Evolutionary conservation across 371 early-diverging fungal genomes (phyloP).

Genomic region (Cokeromyces recurvatus): DNA sequence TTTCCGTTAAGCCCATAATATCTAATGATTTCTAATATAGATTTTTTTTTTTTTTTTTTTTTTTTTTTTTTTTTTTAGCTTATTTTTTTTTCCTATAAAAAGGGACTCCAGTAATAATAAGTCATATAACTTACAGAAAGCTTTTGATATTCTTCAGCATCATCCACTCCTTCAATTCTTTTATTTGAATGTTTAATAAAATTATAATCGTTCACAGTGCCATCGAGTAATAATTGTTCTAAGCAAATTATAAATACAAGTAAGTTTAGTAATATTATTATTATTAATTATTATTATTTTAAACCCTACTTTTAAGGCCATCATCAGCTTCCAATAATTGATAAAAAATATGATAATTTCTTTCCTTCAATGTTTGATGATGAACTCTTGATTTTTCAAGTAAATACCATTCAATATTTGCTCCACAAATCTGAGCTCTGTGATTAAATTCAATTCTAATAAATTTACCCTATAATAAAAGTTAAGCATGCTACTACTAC

Average conservation of each 20-base stretch:
- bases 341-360: constrained; percentile 99
- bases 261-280: too few relatives aligned
- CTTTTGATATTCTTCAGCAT: constrained; percentile 73
- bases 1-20: constrained; percentile 79
- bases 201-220: constrained; percentile 68
- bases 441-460: constrained; percentile 97
- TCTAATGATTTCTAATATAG: constrained; percentile 72
- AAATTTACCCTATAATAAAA: constrained; percentile 87
- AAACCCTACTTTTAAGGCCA: constrained; percentile 47
- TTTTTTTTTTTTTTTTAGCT: too few relatives aligned
- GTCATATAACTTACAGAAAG: constrained; percentile 65
- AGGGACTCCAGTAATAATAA: too few relatives aligned
- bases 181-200: constrained; percentile 77
- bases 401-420: constrained; percentile 97
- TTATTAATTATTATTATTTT: too few relatives aligned
- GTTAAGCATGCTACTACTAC: too few relatives aligned
- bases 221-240: constrained; percentile 68
- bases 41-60: too few relatives aligned
- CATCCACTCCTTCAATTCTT: constrained; percentile 93
- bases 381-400: constrained; percentile 98
- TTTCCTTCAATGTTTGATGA: constrained; percentile 85
- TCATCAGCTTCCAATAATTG: constrained; percentile 91
- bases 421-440: constrained; percentile 91
- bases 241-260: neutral
- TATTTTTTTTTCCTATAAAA: too few relatives aligned